Conservation (phyloP, 1,139 yeast species). For the Hansenula sp. region DNA sequence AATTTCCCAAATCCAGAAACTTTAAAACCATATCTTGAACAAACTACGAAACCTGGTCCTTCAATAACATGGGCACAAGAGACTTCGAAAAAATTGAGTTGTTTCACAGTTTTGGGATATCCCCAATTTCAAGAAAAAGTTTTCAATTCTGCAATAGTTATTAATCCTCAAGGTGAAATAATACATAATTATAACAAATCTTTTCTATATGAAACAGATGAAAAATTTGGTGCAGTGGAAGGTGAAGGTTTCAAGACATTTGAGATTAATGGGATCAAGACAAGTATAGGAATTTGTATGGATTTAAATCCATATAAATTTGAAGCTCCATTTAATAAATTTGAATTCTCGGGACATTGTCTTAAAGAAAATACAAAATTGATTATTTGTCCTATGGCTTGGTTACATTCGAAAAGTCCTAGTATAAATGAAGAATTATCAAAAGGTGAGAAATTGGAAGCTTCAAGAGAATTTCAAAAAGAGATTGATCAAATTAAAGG, state of each 20-base stretch:
- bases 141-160: conserved; percentile 71
- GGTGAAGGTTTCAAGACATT: conserved; percentile 28
- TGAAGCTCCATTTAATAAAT: conserved; percentile 43
- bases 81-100: conserved; percentile 44
- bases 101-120: conserved; percentile 78
- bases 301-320: conserved; percentile 94
- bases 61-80: conserved; percentile 54
- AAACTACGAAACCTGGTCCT: conserved; percentile 33
- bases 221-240: conserved; percentile 74
- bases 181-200: conserved; percentile 72
- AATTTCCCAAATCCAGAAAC: conserved; percentile 50
- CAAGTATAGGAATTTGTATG: conserved; percentile 51
- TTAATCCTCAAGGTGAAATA: conserved; percentile 53
- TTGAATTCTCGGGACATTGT: conserved; percentile 52
- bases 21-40: conserved; percentile 60
- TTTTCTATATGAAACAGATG: conserved; percentile 76
- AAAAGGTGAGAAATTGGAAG: conserved; percentile 14
- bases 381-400: conserved; percentile 80
- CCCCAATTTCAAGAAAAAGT: conserved; percentile 53
- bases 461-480: conserved; percentile 14
- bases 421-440: conserved; percentile 20
- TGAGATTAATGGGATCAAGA: conserved; percentile 22
- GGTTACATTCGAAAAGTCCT: conserved; percentile 64
- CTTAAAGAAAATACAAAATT: conserved; percentile 44
- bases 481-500: conserved; percentile 13